Evolutionary conservation across 1,139 yeast genomes (phyloP), one percentile per base, ranked within the genome.

Genomic region (Yamadazyma epiphylla): DNA sequence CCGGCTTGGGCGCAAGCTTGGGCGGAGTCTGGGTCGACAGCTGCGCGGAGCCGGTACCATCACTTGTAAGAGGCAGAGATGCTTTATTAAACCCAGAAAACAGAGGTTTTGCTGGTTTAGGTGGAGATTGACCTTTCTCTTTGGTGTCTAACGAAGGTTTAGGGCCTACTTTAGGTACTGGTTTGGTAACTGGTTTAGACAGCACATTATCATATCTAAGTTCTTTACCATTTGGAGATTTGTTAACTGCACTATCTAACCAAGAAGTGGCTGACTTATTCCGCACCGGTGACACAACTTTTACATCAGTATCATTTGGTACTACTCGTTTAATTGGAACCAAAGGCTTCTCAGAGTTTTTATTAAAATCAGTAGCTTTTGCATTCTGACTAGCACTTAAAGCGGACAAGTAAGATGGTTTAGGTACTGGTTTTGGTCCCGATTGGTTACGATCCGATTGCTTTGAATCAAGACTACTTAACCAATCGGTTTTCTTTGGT

Each of bases 171-270:
- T 17, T 9, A 5, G 5, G 28, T n/a, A 17, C 24, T 20, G 19
- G 12, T 16, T 15, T n/a, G 13, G 6, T 15, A 12, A 11, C 9
- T 5, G 23, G 22, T 10, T 22, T 27, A 22, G n/a, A 5, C n/a
- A n/a, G n/a, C n/a, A n/a, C n/a, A n/a, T n/a, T n/a, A n/a, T n/a
- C n/a, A n/a, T n/a, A n/a, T n/a, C n/a, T n/a, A n/a, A n/a, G n/a
- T 13, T 11, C n/a, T 4, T 13, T 11, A 24, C 27, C 11, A 27
- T 26, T 5, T n/a, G 39, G 37, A n/a, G 42, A 29, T 24, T 30
- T 29, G 7, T 22, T 35, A n/a, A 38, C 45, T 8, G 40, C 44
- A 33, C 48, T 43, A 17, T 42, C 42, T 13, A 43, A 24, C 48
- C 48, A 36, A 6, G 30, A 26, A 11, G 30, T 28, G 3, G 31